These are phyloP conservation scores for Rhodamnia rubescens DNA, from an alignment of 345 rosid genomes.

Conservation along the genomic window DNA sequence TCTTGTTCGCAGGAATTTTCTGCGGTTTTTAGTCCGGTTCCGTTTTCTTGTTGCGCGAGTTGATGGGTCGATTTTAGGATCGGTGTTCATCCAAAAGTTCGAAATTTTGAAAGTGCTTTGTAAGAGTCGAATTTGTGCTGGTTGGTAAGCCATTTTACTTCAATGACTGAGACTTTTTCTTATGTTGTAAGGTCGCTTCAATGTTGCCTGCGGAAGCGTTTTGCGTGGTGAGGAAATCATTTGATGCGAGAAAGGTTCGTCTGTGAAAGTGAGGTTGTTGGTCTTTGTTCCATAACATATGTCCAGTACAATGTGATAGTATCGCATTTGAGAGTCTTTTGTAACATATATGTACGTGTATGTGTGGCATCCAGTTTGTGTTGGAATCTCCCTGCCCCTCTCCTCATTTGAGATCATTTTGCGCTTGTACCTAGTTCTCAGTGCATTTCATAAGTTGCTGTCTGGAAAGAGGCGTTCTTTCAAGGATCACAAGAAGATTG, in stretches of 20 bases:
- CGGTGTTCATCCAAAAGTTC: background rate
- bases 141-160: background rate
- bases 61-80: background rate
- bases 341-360: background rate
- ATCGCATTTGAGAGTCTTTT: background rate
- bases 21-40: background rate
- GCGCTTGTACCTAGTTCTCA: background rate
- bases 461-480: background rate
- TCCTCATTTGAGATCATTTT: background rate
- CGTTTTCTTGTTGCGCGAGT: background rate
- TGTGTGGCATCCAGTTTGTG: background rate
- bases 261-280: background rate
- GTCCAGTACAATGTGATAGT: background rate
- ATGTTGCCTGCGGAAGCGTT: conserved; percentile 82
- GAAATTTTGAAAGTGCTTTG: background rate
- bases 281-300: background rate
- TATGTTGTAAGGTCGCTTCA: conserved; percentile 56
- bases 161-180: background rate
- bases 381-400: background rate
- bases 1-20: background rate
- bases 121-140: background rate
- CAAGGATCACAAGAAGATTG: background rate
- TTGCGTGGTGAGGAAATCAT: conserved; percentile 77
- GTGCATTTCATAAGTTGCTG: background rate
- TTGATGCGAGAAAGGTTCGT: conserved; percentile 81